Evolutionary conservation across 2,329 filamentous ascomycete species (phyloP), one percentile per base, ranked within the genome.

Genomic region (Alternaria atra): DNA sequence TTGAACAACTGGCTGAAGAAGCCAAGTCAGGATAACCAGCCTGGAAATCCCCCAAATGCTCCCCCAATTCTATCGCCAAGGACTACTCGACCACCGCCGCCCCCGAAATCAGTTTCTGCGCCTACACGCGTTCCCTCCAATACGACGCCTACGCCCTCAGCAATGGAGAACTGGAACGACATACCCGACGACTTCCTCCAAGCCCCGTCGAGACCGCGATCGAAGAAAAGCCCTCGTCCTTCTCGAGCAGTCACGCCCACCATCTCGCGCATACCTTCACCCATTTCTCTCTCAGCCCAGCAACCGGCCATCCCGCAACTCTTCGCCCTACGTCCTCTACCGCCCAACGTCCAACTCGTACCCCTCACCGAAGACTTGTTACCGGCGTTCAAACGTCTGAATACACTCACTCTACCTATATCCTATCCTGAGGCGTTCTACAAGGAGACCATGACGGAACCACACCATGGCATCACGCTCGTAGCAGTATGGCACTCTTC

Each of bases 361-460:
- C 77, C 83, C 3, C 80, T 88, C 52, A 83, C 81, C n/a, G 80
- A 81, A 35, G 80, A 80, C 25, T 83, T 87, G 69, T 80, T 90
- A 37, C 81, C 83, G 20, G 82, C 83, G 7, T 82, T 89, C 72
- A 85, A 84, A 68, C 84, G 84, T 17, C 83, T 90, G 30, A 88
- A 85, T 52, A 80, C 82, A 55, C 77, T 88, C 5, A 82, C 88
- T 2, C 81, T 90, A 1, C 88, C 87, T 6, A 85, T 90, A 58
- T 82, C 85, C 54, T 90, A 90, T 70, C 84, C 86, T 3, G 82
- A 84, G 47, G 82, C 80, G 17, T 90, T 89, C 80, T 90, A 87
- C 79, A 83, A 82, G 20, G 85, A 87, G 60, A 87, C 84, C 40
- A 80, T 89, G 72, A 82, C 83, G 2, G 86, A 89, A 57, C 80